Evolutionary conservation across 305 asterid genomes (phyloP), one percentile per base, ranked within the genome.

Genomic region (Lippia alba): DNA sequence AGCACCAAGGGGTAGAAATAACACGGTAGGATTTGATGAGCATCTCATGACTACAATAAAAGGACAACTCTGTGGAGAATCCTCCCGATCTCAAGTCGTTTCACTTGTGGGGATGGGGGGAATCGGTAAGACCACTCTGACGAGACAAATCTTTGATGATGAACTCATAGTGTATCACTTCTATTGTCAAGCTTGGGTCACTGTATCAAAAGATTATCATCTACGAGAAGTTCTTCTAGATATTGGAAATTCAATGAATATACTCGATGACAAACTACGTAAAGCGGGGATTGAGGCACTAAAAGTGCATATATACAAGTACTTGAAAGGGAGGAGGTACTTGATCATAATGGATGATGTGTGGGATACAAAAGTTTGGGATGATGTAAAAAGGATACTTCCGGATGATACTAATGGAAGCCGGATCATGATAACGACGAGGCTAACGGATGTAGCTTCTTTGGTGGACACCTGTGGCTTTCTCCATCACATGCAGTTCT

Each of bases 71-170:
- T 45, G 51, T 45, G 51, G 51, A 45, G 51, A 45, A 61, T 14
- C 44, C 34, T 6, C 75, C 53, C 45, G 6, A 11, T 62, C 36
- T 48, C 64, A 55, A 0, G 14, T 63, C 67, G 56, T 75, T 55
- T 19, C 79, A 4, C 33, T 75, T 9, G 67, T 56, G 8, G 75
- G 79, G 10, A 69, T 63, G 71, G 79, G 79, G 0, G 79, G 79
- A 50, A 36, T 36, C 41, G 41, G 41, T 36, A 36, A 36, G 41
- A 36, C 41, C 5, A 36, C 41, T 36, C 5, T 36, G 41, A 36
- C 41, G 6, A 36, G 41, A 36, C 41, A 36, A 4, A 36, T 36
- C 9, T 36, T 36, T 36, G 41, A 36, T 36, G 41, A 36, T 36
- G 41, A 36, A 36, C 41, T 36, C 9, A 36, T 36, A 5, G 0